Conservation (phyloP, 176 grass and related monocot species). For the Hordeum marinum region DNA sequence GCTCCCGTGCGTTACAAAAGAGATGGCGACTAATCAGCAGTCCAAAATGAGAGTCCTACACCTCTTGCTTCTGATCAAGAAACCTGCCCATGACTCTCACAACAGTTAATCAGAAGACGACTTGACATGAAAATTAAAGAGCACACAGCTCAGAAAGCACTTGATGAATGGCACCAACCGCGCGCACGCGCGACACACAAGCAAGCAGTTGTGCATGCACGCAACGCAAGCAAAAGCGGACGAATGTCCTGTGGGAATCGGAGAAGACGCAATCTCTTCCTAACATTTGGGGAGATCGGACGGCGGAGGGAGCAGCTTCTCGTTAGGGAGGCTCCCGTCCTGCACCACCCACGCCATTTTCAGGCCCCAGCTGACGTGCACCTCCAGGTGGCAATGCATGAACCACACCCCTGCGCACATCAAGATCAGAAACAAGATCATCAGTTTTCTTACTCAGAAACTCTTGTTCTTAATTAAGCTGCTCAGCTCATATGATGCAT, state of each 20-base stretch:
- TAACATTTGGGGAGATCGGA: slow-evolving; percentile 73
- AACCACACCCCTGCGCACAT: slow-evolving; percentile 64
- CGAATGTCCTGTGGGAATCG: slow-evolving; percentile 17
- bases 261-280: slow-evolving; percentile 33
- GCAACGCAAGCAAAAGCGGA: background rate
- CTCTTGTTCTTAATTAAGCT: background rate
- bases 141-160: slow-evolving; percentile 10
- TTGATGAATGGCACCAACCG: slow-evolving; percentile 27
- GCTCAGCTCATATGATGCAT: background rate
- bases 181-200: background rate
- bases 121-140: slow-evolving; percentile 11
- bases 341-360: slow-evolving; percentile 84
- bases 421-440: background rate
- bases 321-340: slow-evolving; percentile 52
- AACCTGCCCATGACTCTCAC: slow-evolving; percentile 4
- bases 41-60: slow-evolving; percentile 13
- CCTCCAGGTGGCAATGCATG: slow-evolving; percentile 91
- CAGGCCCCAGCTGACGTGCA: slow-evolving; percentile 80
- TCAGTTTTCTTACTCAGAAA: background rate
- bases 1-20: slow-evolving; percentile 28
- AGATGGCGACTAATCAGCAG: slow-evolving; percentile 14
- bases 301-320: slow-evolving; percentile 76
- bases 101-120: slow-evolving; percentile 30
- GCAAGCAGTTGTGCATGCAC: background rate
- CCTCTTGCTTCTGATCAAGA: slow-evolving; percentile 13